Evolutionary conservation across 257 asterid species (phyloP).

Genomic region (Salvia hispanica): DNA sequence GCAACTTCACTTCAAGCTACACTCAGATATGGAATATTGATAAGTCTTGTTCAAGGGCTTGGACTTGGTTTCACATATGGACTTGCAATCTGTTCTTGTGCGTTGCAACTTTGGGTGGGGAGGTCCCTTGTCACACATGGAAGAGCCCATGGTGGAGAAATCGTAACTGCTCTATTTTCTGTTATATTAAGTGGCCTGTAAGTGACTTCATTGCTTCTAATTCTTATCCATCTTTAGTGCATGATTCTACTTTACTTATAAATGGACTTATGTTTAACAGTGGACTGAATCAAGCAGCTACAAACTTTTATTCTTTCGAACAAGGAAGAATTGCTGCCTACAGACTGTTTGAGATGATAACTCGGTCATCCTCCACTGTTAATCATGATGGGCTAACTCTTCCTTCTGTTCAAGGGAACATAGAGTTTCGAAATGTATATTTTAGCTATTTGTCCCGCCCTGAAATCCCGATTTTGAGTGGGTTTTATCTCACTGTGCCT

Average conservation of each 20-base stretch:
- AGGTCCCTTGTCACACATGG: slow-evolving; percentile 74
- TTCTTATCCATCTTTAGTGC: slow-evolving; percentile 26
- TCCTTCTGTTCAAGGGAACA: slow-evolving; percentile 89
- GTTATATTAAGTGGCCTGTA: slow-evolving; percentile 99
- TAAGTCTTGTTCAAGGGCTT: slow-evolving; percentile 99
- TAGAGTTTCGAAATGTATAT: slow-evolving; percentile 97
- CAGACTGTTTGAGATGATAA: slow-evolving; percentile 95
- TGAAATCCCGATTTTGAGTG: slow-evolving; percentile 98
- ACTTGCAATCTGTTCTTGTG: slow-evolving; percentile 99
- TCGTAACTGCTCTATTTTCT: slow-evolving; percentile 89
- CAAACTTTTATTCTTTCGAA: slow-evolving; percentile 95
- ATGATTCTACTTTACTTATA: slow-evolving; percentile 12
- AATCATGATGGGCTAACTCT: slow-evolving; percentile 86
- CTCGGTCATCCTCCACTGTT: slow-evolving; percentile 78
- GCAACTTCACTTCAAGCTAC: slow-evolving; percentile 99
- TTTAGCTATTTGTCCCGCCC: slow-evolving; percentile 98
- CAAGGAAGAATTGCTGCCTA: slow-evolving; percentile 99
- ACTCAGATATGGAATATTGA: slow-evolving; percentile 93
- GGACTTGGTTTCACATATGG: slow-evolving; percentile 99
- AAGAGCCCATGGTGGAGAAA: slow-evolving; percentile 93
- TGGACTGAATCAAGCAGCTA: slow-evolving; percentile 99
- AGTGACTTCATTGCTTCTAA: slow-evolving; percentile 43
- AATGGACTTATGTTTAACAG: slow-evolving; percentile 44
- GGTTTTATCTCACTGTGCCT: slow-evolving; percentile 96
- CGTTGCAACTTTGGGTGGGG: slow-evolving; percentile 99